Evolutionary conservation across 331 rosid species (phyloP).

Genomic region (Quercus lobata): DNA sequence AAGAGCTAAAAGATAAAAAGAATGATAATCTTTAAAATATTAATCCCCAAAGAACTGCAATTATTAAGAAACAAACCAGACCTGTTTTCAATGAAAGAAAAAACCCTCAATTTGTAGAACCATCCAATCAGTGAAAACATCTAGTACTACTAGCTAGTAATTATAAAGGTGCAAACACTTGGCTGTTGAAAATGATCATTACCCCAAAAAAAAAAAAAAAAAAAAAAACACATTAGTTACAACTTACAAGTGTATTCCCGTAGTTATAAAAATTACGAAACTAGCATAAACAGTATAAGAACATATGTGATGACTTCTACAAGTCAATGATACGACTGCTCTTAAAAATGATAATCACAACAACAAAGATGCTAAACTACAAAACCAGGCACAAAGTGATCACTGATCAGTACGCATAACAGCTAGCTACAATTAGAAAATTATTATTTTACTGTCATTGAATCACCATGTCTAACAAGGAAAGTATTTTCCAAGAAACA

Average conservation of each 20-base stretch:
- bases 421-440: neutral
- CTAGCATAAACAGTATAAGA: neutral
- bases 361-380: neutral
- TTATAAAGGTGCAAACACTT: neutral
- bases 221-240: too few species aligned
- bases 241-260: too few species aligned
- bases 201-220: too few species aligned
- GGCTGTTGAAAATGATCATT: neutral
- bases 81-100: neutral
- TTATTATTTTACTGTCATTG: neutral
- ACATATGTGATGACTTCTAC: neutral
- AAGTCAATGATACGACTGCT: neutral
- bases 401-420: neutral
- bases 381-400: neutral
- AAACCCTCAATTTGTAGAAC: neutral
- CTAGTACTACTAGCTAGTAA: neutral
- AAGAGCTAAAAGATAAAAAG: neutral
- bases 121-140: neutral
- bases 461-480: neutral
- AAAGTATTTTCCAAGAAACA: neutral
- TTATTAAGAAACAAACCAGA: neutral
- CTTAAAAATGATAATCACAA: neutral
- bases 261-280: neutral
- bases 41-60: neutral
- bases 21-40: neutral